Evolutionary conservation across 306 rosid species (phyloP).

Genomic region (Astragalus membranaceus): DNA sequence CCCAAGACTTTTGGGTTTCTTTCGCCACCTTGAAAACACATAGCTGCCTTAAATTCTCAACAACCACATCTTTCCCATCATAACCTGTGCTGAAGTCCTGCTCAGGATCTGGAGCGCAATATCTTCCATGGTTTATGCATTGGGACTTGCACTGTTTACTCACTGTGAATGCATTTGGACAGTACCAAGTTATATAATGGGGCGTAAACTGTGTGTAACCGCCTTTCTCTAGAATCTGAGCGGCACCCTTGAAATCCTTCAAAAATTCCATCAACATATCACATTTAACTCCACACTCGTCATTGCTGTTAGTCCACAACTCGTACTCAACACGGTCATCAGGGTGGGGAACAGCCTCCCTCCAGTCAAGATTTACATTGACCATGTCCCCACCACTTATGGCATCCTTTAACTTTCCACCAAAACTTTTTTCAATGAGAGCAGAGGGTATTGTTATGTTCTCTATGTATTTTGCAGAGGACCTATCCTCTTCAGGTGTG

Average conservation of each 20-base stretch:
- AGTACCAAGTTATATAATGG: slow-evolving; percentile 96
- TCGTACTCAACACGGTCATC: slow-evolving; percentile 97
- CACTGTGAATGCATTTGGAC: slow-evolving; percentile 85
- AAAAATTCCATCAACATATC: slow-evolving; percentile 91
- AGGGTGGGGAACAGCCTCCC: slow-evolving; percentile 97
- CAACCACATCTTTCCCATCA: slow-evolving; percentile 79
- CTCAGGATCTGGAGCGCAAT: slow-evolving; percentile 97
- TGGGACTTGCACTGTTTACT: slow-evolving; percentile 99
- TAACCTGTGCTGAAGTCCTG: slow-evolving; percentile 89
- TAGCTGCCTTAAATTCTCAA: slow-evolving; percentile 88
- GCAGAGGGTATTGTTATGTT: slow-evolving; percentile 89
- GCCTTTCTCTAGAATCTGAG: slow-evolving; percentile 92
- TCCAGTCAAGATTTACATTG: slow-evolving; percentile 90
- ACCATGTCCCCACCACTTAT: slow-evolving; percentile 76
- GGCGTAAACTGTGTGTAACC: slow-evolving; percentile 91
- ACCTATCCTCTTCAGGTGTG: slow-evolving; percentile 65
- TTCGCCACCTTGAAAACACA: slow-evolving; percentile 85
- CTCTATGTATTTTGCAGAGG: slow-evolving; percentile 68
- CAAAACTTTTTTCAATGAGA: slow-evolving; percentile 68
- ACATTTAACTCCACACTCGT: slow-evolving; percentile 94
- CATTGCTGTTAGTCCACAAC: slow-evolving; percentile 96
- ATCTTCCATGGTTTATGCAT: slow-evolving; percentile 95
- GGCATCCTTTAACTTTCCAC: slow-evolving; percentile 60
- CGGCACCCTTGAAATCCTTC: slow-evolving; percentile 92
- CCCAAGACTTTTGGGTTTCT: slow-evolving; percentile 67